Conservation (phyloP, 306 rosid genomes). For the Malus fusca region DNA sequence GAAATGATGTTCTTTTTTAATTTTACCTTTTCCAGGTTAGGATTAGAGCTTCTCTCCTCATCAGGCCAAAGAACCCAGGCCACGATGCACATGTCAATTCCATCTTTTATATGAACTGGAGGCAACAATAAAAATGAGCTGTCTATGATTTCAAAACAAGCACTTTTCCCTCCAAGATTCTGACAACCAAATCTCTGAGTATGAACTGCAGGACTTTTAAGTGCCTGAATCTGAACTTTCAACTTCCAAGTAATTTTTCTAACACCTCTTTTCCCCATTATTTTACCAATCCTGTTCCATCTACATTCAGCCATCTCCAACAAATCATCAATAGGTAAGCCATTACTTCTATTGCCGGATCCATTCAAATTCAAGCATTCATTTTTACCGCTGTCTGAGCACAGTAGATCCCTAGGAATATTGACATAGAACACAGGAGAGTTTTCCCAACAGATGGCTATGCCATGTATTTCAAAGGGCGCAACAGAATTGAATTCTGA, state of each 20-base stretch:
- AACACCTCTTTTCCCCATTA: constrained; percentile 51
- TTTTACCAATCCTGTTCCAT: constrained; percentile 67
- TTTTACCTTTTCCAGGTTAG: constrained; percentile 86
- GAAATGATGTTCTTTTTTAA: background rate
- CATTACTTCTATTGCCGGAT: constrained; percentile 32
- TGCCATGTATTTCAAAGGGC: constrained; percentile 74
- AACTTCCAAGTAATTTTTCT: constrained; percentile 81
- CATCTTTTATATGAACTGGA: constrained; percentile 43
- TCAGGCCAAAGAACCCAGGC: constrained; percentile 99
- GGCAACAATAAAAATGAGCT: constrained; percentile 53
- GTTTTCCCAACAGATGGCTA: constrained; percentile 88
- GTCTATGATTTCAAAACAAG: constrained; percentile 52
- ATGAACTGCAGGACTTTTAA: constrained; percentile 65
- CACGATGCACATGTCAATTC: constrained; percentile 68
- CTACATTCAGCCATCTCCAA: constrained; percentile 45
- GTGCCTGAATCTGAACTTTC: constrained; percentile 82
- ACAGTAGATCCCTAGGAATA: constrained; percentile 75
- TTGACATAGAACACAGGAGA: constrained; percentile 79
- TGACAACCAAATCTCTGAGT: constrained; percentile 60
- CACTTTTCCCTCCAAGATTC: constrained; percentile 37
- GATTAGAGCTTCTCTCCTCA: constrained; percentile 81
- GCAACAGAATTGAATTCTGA: constrained; percentile 53
- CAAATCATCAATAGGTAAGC: constrained; percentile 37
- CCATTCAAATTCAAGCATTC: constrained; percentile 26
- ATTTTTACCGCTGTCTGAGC: constrained; percentile 39